A percentile compares a stretch with the other conserved stretches of the same genome.
These are phyloP conservation scores for Phytophthora uliginosa DNA, from an alignment of 352 stramenopile species.

Conservation along the genomic window DNA sequence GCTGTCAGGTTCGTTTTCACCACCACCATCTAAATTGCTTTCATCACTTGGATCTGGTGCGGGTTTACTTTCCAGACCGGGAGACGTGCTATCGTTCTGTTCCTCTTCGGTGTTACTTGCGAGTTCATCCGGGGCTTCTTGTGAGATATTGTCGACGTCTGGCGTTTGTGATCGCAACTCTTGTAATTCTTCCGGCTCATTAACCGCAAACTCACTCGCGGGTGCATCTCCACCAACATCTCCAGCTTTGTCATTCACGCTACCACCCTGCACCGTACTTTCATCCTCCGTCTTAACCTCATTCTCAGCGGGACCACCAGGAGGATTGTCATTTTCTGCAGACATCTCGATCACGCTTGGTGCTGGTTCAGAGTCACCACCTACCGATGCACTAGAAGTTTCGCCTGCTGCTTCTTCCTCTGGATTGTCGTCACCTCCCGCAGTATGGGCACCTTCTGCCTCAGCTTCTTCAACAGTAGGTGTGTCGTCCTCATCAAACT, in stretches of 20 bases:
- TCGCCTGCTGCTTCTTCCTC: slow-evolving; percentile 1
- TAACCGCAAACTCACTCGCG: not conserved
- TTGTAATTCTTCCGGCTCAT: slow-evolving; percentile 5
- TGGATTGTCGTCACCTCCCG: slow-evolving; percentile 2
- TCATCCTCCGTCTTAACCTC: not conserved
- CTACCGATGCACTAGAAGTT: not conserved
- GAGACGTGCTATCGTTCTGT: not conserved
- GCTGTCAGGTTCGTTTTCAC: not conserved
- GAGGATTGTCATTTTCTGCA: slow-evolving; percentile 2
- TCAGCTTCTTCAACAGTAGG: slow-evolving; percentile 11
- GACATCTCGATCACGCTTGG: not conserved
- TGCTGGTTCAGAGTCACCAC: slow-evolving; percentile 2
- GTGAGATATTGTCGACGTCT: not conserved
- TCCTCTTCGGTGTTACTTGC: not conserved
- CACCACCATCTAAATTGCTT: not conserved
- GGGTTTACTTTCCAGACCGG: not conserved
- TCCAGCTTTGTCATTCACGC: not conserved
- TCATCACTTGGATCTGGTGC: not conserved
- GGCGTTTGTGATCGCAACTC: not conserved
- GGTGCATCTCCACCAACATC: not conserved
- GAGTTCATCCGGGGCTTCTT: not conserved
- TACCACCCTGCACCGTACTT: not conserved
- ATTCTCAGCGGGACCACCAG: not conserved
- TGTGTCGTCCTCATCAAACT: slow-evolving; percentile 41
- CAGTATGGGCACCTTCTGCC: slow-evolving; percentile 1